phyloP scores from a whole-genome alignment of 83 land plant genomes.

The Larix sibirica region DNA sequence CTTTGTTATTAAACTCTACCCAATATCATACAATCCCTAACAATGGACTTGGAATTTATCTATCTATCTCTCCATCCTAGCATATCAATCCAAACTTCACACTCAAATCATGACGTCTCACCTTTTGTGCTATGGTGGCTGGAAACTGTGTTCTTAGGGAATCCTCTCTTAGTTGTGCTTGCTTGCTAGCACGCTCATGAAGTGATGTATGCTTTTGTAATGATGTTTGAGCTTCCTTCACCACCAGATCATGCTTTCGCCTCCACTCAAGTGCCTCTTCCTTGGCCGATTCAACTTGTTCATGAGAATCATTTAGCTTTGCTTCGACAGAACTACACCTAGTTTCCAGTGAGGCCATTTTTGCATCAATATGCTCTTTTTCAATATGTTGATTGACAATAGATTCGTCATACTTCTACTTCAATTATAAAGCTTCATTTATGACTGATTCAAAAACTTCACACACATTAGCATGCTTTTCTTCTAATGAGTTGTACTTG shows the following conservation, averaged over 20 bases:
- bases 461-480: constrained; percentile 45
- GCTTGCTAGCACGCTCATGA: constrained; percentile 65
- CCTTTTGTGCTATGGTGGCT: constrained; percentile 58
- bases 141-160: constrained; percentile 61
- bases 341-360: constrained; percentile 67
- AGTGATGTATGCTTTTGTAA: constrained; percentile 55
- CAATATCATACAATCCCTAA: constrained; percentile 52
- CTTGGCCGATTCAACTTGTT: constrained; percentile 81
- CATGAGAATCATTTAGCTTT: constrained; percentile 81
- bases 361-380: constrained; percentile 66
- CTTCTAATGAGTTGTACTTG: constrained; percentile 66
- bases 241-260: constrained; percentile 74
- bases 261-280: constrained; percentile 97
- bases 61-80: too few relatives aligned
- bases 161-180: constrained; percentile 70
- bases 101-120: constrained; percentile 5
- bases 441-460: constrained; percentile 54
- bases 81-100: too few relatives aligned
- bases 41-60: constrained; percentile 48
- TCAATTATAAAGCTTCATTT: constrained; percentile 74
- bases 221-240: constrained; percentile 64
- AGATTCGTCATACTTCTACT: constrained; percentile 71
- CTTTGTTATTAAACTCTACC: background rate
- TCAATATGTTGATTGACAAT: constrained; percentile 47
- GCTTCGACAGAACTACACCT: constrained; percentile 84